These are phyloP conservation scores for Penicillium desertorum DNA, from an alignment of 495 filamentous ascomycete species.

Conservation along the genomic window DNA sequence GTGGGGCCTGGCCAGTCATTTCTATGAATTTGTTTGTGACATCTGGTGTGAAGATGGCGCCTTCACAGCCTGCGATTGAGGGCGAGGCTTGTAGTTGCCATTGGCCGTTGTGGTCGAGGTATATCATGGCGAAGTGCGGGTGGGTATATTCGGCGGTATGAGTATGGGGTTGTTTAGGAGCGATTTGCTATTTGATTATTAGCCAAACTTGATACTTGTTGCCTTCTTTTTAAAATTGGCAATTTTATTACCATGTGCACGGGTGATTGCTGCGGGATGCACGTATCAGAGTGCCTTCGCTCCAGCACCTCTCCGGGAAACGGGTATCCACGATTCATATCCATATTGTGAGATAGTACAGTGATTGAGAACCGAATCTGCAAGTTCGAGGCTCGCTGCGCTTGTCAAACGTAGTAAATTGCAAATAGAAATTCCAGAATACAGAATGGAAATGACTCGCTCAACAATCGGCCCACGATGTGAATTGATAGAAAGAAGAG, in stretches of 20 bases:
- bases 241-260: conserved; percentile 19
- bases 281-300: conserved; percentile 28
- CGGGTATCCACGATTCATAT: conserved; percentile 18
- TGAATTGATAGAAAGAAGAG: not conserved
- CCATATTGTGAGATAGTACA: conserved; percentile 14
- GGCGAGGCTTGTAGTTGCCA: conserved; percentile 35
- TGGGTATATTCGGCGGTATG: conserved; percentile 28
- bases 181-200: conserved; percentile 16
- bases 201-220: not conserved
- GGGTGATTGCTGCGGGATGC: conserved; percentile 12
- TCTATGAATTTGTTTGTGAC: conserved; percentile 41
- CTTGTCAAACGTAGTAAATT: not conserved
- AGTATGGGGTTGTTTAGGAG: conserved; percentile 18
- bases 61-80: conserved; percentile 39
- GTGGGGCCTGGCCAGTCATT: conserved; percentile 24
- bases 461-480: not conserved
- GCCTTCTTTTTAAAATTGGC: not conserved
- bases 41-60: conserved; percentile 42
- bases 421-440: not conserved
- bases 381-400: not conserved
- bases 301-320: conserved; percentile 20
- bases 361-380: not conserved
- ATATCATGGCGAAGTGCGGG: conserved; percentile 44
- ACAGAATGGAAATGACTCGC: not conserved
- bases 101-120: conserved; percentile 41